Conservation (phyloP, 352 stramenopile species). For the Phytophthora pini region DNA sequence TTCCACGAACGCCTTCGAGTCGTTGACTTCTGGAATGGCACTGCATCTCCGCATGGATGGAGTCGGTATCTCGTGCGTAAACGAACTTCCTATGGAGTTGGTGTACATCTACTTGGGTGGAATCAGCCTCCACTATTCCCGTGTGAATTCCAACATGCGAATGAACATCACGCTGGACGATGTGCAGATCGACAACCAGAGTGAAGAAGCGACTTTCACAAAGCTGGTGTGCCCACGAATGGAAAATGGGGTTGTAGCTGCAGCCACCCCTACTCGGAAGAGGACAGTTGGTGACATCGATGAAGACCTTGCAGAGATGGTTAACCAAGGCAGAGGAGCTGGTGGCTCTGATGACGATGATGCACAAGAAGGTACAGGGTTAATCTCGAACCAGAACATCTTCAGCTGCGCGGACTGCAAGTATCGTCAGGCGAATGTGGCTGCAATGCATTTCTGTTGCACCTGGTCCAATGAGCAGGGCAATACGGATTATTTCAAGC, state of each 20-base stretch:
- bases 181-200: slow-evolving; percentile 90
- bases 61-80: slow-evolving; percentile 88
- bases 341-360: slow-evolving; percentile 28
- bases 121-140: slow-evolving; percentile 79
- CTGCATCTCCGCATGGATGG: slow-evolving; percentile 78
- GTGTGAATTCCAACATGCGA: slow-evolving; percentile 84
- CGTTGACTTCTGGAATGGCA: slow-evolving; percentile 67
- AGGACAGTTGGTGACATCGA: slow-evolving; percentile 51
- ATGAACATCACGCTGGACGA: slow-evolving; percentile 88
- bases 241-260: slow-evolving; percentile 31
- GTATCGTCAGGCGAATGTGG: slow-evolving; percentile 79
- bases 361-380: slow-evolving; percentile 44
- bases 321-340: slow-evolving; percentile 28
- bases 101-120: slow-evolving; percentile 88
- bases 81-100: slow-evolving; percentile 86
- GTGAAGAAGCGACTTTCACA: slow-evolving; percentile 81
- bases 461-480: slow-evolving; percentile 91
- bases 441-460: slow-evolving; percentile 89
- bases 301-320: slow-evolving; percentile 60
- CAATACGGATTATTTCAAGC: slow-evolving; percentile 90
- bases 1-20: slow-evolving; percentile 78
- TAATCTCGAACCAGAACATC: slow-evolving; percentile 69
- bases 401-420: slow-evolving; percentile 89
- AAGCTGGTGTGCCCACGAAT: slow-evolving; percentile 84
- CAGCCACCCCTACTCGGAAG: slow-evolving; percentile 35